Base-by-base conservation (phyloP, 2,329 filamentous ascomycete species). In the Aspergillus candidus region DNA sequence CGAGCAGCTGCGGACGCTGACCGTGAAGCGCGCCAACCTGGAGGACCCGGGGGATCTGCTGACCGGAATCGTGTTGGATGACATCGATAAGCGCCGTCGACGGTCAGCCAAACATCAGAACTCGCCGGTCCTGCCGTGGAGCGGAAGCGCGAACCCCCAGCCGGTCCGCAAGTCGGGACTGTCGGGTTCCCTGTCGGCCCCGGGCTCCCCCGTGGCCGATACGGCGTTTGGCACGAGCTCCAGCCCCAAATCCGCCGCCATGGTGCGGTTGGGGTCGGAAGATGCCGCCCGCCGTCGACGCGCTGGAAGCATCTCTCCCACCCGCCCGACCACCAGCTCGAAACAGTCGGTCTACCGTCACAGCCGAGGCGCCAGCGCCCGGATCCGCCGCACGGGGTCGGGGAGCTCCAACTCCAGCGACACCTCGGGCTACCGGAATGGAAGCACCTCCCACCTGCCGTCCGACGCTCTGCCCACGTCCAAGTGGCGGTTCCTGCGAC, bases 401-500 rank as follows among this genome's bases (percentile, higher is more conserved):
- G 89, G 88, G 38, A 97, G 93, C 67, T 97, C 91, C 1, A 86
- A 93, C 58, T 96, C 91, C 60, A 83, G 69, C 67, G 84, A 70
- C 11, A 71, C 72, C 32, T 79, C 77, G 7, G 71, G 69, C 34
- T 74, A 74, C 47, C 66, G 66, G 30, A 70, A 73, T 51, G 82
- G 83, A 37, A 94, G 89, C 68, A 82, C 85, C 12, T 84, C 86
- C 1, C 94, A 93, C 56, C 74, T 94, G 1, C 71, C 91, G 39
- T 74, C 79, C 11, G 83, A 83, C 32, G 76, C 84, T 47, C 74
- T 97, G 12, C 88, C 90, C 34, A 72, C 86, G 1, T 86, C 84
- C 1, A 97, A 97, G 68, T 98, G 93, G 93, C 83, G 91, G 45
- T 95, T 97, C 66, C 70, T 98, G 58, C 84, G 87, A 61, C 91